Base-by-base conservation (phyloP, 2,329 filamentous ascomycete species). In the Trichoderma gracile region DNA sequence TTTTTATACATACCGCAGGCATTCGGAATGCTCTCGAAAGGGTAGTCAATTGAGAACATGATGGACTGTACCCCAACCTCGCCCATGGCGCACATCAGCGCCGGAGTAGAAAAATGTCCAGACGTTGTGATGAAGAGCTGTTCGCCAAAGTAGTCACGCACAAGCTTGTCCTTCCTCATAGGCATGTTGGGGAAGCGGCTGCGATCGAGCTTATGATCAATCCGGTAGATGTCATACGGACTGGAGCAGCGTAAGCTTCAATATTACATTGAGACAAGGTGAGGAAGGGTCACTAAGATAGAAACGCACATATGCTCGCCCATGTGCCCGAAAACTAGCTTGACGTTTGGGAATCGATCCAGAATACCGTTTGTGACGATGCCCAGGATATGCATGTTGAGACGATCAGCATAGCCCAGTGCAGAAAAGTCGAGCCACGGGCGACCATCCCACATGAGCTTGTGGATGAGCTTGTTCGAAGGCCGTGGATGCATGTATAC, bases 401-500 rank as follows among this genome's bases (percentile, higher is more conserved):
- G 84, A 8, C 81, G 85, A 0, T 86, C 80, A 2, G 84, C 84
- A 57, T 87, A 87, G 55, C 78, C 81, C 4, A 86, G 77, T 0
- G 85, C 84, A 1, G 85, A 84, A 0, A 86, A 86, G 52, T 87
- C 75, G 30, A 88, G 80, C 79, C 81, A 88, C 69, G 82, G 82
- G 27, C 85, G 79, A 68, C 86, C 78, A 1, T 81, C 81, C 79
- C 82, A 88, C 33, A 87, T 79, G 69, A 84, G 83, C 7, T 87
- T 82, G 67, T 83, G 78, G 60, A 86, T 79, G n/a, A 78, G 78
- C 8, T 84, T 84, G 0, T 82, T 84, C 1, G 86, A 84, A 68
- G 82, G 81, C 50, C 82, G 78, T 0, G 86, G 86, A 72, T 89
- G 87, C 1, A 89, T 77, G 69, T 89, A 89, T 49, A 89, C 79